Evolutionary conservation across 2,329 filamentous ascomycete species (phyloP).

Genomic region (Fusarium xyrophilum): DNA sequence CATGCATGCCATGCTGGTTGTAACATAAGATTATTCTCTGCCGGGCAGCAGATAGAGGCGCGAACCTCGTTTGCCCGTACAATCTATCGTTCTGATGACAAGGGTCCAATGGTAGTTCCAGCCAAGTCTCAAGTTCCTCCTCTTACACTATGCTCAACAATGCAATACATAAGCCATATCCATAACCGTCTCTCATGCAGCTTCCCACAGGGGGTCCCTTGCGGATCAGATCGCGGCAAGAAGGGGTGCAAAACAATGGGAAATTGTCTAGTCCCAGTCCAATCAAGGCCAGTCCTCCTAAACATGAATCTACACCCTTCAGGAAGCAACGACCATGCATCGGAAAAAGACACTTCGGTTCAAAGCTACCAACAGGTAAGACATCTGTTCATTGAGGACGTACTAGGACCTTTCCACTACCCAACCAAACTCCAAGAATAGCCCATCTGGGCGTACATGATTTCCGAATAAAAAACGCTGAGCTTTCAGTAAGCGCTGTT

Average conservation of each 20-base stretch:
- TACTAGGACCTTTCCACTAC: slow-evolving; percentile 23
- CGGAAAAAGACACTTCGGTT: slow-evolving; percentile 14
- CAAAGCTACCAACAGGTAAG: slow-evolving; percentile 25
- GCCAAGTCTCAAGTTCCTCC: slow-evolving; percentile 33
- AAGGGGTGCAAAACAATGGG: slow-evolving; percentile 16
- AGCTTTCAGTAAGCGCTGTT: slow-evolving; percentile 29
- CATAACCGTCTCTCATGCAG: slow-evolving; percentile 21
- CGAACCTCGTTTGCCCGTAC: slow-evolving; percentile 49
- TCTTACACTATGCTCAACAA: slow-evolving; percentile 39
- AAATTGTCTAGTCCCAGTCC: slow-evolving; percentile 16
- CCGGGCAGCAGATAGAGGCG: slow-evolving; percentile 44
- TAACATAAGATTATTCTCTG: slow-evolving; percentile 44
- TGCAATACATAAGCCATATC: slow-evolving; percentile 33
- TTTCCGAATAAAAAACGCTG: slow-evolving; percentile 23
- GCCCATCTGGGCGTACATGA: slow-evolving; percentile 30
- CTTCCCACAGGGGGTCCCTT: slow-evolving; percentile 41
- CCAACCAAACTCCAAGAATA: slow-evolving; percentile 28
- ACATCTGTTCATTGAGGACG: slow-evolving; percentile 12
- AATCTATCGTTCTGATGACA: slow-evolving; percentile 48
- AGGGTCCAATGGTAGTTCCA: slow-evolving; percentile 32
- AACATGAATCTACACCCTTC: slow-evolving; percentile 14
- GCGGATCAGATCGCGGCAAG: slow-evolving; percentile 19
- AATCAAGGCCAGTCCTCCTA: slow-evolving; percentile 11
- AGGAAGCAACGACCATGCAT: slow-evolving; percentile 20
- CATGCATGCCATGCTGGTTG: slow-evolving; percentile 41